Conservation (phyloP, 1,139 yeast genomes). For the Yamadazyma atlantica region DNA sequence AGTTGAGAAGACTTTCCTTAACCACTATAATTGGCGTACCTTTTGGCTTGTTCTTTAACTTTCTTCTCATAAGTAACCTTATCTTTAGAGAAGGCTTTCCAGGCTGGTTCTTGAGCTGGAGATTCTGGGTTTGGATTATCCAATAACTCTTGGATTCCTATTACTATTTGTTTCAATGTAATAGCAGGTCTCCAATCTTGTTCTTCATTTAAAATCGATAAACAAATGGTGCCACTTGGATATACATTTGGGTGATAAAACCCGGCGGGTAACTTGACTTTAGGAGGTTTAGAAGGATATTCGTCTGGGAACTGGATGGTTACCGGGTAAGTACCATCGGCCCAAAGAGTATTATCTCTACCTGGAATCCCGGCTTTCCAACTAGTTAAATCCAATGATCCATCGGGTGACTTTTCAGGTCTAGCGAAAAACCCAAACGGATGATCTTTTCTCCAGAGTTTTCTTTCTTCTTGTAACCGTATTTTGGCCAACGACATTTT, state of each 20-base stretch:
- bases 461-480: conserved; percentile 85
- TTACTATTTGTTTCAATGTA: conserved; percentile 81
- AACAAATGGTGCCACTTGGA: conserved; percentile 94
- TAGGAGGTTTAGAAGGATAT: conserved; percentile 96
- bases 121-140: conserved; percentile 91
- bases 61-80: conserved; percentile 67
- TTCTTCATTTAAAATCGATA: conserved; percentile 88
- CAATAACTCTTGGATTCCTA: conserved; percentile 90
- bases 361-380: conserved; percentile 99
- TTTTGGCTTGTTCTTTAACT: conserved; percentile 79
- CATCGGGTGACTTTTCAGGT: conserved; percentile 76
- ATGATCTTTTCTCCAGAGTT: conserved; percentile 98
- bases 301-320: conserved; percentile 83
- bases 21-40: conserved; percentile 41
- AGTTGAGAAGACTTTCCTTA: no score
- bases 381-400: conserved; percentile 75
- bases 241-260: conserved; percentile 97
- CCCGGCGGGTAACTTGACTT: conserved; percentile 80
- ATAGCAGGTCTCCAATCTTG: conserved; percentile 99
- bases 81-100: conserved; percentile 77
- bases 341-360: conserved; percentile 83
- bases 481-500: conserved; percentile 62
- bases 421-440: conserved; percentile 97
- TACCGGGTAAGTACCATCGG: conserved; percentile 84
- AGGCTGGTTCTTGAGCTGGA: conserved; percentile 98